Percentiles rank a stretch among this genome's conserved stretches.
These are phyloP conservation scores for Neofusicoccum cordaticola DNA, from an alignment of 2,329 filamentous ascomycete genomes.

Conservation along the genomic window DNA sequence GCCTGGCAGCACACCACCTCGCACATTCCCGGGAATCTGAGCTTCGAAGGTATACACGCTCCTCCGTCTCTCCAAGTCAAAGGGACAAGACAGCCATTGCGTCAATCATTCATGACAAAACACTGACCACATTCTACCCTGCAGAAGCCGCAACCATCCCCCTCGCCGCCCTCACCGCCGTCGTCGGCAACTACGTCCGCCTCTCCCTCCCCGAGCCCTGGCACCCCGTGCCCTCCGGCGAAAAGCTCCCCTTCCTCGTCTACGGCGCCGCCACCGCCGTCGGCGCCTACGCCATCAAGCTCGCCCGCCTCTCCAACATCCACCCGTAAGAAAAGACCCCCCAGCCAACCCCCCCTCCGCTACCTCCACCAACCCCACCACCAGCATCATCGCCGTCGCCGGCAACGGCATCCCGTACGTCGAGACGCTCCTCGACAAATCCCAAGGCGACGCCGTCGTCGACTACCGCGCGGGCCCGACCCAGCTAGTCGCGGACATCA, in stretches of 20 bases:
- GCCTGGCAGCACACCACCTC: constrained; percentile 57
- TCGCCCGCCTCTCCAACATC: constrained; percentile 39
- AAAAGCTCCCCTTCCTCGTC: constrained; percentile 34
- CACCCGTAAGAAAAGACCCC: constrained; percentile 26
- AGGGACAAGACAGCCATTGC: background rate
- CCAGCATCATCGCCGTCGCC: constrained; percentile 38
- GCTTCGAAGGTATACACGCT: constrained; percentile 48
- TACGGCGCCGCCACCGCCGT: constrained; percentile 43
- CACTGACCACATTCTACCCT: background rate
- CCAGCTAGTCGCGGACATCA: constrained; percentile 47
- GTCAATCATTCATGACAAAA: background rate
- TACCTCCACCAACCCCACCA: too few relatives aligned
- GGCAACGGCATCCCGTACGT: constrained; percentile 39
- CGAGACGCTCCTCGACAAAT: constrained; percentile 36
- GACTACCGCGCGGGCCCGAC: constrained; percentile 50
- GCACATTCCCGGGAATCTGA: constrained; percentile 48
- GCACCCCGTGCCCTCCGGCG: constrained; percentile 23
- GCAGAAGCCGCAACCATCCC: constrained; percentile 45
- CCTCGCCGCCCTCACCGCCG: constrained; percentile 46
- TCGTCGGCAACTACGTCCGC: constrained; percentile 43
- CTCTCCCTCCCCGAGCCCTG: constrained; percentile 45
- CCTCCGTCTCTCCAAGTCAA: background rate
- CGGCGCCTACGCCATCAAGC: constrained; percentile 41
- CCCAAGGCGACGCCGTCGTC: constrained; percentile 43
- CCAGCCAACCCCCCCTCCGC: too few relatives aligned